phyloP scores from a whole-genome alignment of 306 rosid species.

The Vicia sativa region DNA sequence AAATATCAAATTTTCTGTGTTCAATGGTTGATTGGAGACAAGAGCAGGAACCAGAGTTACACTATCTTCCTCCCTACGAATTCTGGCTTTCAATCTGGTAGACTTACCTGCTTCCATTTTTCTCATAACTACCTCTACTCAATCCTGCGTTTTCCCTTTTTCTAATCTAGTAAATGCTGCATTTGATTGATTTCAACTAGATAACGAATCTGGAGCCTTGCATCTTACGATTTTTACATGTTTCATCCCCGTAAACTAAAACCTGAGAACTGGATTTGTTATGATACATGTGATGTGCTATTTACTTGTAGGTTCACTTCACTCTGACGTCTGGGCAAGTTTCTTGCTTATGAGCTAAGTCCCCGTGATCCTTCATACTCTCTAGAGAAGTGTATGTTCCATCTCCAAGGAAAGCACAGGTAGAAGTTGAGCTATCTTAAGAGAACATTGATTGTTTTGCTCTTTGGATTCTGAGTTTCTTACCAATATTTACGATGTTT shows the following conservation, averaged over 20 bases:
- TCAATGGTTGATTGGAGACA: slow-evolving; percentile 13
- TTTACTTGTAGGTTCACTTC: slow-evolving; percentile 28
- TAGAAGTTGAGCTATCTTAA: slow-evolving; percentile 5
- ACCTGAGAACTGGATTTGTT: slow-evolving; percentile 21
- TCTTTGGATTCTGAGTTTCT: slow-evolving; percentile 31
- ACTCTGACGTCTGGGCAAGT: slow-evolving; percentile 23
- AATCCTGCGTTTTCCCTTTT: slow-evolving; percentile 15
- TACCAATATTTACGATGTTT: slow-evolving; percentile 14
- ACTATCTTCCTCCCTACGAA: slow-evolving; percentile 23
- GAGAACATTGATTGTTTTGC: slow-evolving; percentile 11
- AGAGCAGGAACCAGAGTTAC: neutral
- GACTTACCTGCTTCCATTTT: slow-evolving; percentile 26
- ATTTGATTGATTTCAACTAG: slow-evolving; percentile 15
- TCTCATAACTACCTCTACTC: slow-evolving; percentile 19
- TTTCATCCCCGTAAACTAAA: slow-evolving; percentile 22
- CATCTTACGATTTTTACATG: slow-evolving; percentile 20
- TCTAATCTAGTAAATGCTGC: slow-evolving; percentile 20
- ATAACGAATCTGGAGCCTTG: slow-evolving; percentile 8
- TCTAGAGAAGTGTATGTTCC: slow-evolving; percentile 33
- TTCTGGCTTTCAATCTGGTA: slow-evolving; percentile 33
- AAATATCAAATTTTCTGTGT: slow-evolving; percentile 8
- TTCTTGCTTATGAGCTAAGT: slow-evolving; percentile 11
- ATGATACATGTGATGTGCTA: slow-evolving; percentile 20
- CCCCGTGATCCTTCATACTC: slow-evolving; percentile 7
- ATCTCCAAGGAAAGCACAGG: slow-evolving; percentile 20